Conservation (phyloP, 139 green algal species). For the Diplosphaera chodatii region DNA sequence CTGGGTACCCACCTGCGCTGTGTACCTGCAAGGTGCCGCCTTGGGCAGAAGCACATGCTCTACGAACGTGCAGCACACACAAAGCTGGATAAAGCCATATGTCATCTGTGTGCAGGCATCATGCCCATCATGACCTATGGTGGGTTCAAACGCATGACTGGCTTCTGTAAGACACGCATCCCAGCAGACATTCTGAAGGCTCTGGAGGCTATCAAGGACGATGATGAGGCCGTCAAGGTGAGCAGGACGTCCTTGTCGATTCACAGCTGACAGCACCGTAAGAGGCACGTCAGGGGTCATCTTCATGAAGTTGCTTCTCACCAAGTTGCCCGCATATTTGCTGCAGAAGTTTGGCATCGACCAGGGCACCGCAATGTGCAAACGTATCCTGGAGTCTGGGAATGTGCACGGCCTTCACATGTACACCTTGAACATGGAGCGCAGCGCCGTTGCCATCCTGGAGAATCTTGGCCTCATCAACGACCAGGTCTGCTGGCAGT, state of each 20-base stretch:
- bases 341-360: slow-evolving; percentile 81
- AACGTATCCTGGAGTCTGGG: slow-evolving; percentile 65
- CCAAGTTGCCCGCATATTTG: no score
- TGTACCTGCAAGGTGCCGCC: no score
- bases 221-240: slow-evolving; percentile 84
- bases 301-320: no score
- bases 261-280: no score
- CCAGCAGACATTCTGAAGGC: slow-evolving; percentile 63
- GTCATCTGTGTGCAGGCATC: slow-evolving; percentile 81
- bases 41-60: no score
- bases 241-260: no score
- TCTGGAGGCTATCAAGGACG: slow-evolving; percentile 92
- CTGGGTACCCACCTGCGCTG: no score
- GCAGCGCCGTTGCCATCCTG: slow-evolving; percentile 71
- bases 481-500: no score
- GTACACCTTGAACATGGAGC: slow-evolving; percentile 95
- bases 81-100: no score
- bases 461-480: slow-evolving; percentile 66
- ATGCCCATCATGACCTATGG: slow-evolving; percentile 97
- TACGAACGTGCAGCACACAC: no score
- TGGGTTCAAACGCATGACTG: slow-evolving; percentile 98
- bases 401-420: slow-evolving; percentile 78
- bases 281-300: no score
- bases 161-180: slow-evolving; percentile 93
- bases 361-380: slow-evolving; percentile 85